Percentiles rank a stretch among this genome's conserved stretches.
phyloP scores from a whole-genome alignment of 1,284 basidiomycete genomes.

The Apiotrichum siamense region DNA sequence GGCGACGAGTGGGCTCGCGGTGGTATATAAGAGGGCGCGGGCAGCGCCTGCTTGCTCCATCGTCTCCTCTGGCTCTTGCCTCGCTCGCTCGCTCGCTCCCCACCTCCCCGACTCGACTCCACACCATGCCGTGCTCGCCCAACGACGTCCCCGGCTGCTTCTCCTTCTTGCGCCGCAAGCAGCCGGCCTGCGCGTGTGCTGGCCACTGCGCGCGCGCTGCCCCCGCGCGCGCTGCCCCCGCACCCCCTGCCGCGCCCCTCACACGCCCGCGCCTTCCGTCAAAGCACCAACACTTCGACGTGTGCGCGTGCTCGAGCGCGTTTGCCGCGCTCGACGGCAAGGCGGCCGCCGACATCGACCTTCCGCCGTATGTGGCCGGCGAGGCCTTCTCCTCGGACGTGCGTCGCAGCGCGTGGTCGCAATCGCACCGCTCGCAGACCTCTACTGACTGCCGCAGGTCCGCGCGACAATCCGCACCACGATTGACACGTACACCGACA shows the following conservation, averaged over 20 bases:
- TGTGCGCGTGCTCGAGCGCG: not conserved
- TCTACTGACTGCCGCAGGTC: too few species aligned
- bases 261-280: not conserved
- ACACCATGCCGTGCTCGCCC: not conserved
- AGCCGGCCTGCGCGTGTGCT: not conserved
- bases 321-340: not conserved
- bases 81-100: too few species aligned
- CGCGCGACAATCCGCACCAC: slow-evolving; percentile 6
- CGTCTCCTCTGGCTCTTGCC: too few species aligned
- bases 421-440: too few species aligned
- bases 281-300: not conserved
- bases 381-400: not conserved
- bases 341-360: not conserved
- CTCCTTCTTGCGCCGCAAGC: not conserved
- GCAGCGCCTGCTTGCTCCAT: too few species aligned
- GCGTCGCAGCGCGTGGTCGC: not conserved
- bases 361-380: not conserved
- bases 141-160: slow-evolving; percentile 2
- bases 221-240: too few species aligned
- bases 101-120: not conserved
- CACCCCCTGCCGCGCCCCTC: not conserved
- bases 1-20: too few species aligned
- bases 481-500: slow-evolving; percentile 5
- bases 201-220: too few species aligned
- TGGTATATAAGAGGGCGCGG: too few species aligned